phyloP scores from a whole-genome alignment of 306 rosid genomes.

The Trifolium dubium region DNA sequence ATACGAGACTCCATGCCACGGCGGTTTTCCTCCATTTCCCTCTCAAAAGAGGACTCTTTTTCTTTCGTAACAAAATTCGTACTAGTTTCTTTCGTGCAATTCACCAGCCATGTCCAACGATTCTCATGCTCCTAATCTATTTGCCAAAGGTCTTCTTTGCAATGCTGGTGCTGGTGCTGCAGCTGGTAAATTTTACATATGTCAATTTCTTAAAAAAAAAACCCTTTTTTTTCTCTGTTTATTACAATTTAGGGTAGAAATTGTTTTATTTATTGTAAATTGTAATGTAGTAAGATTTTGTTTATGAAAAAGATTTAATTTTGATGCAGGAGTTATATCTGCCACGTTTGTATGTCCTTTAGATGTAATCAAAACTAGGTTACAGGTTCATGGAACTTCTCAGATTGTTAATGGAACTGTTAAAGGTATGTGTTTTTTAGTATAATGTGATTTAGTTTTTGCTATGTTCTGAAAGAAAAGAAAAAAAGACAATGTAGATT shows the following conservation, averaged over 20 bases:
- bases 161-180: constrained; percentile 80
- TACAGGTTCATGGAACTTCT: constrained; percentile 71
- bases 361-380: constrained; percentile 79
- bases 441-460: background rate
- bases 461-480: background rate
- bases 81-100: constrained; percentile 14
- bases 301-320: background rate
- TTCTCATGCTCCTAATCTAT: constrained; percentile 53
- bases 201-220: background rate
- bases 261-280: background rate
- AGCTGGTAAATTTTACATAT: constrained; percentile 50
- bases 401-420: constrained; percentile 49
- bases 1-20: constrained; percentile 58
- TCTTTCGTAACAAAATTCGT: constrained; percentile 22
- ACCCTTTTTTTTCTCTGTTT: background rate
- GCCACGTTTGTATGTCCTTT: constrained; percentile 79
- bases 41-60: constrained; percentile 63
- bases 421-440: constrained; percentile 45
- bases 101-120: constrained; percentile 47
- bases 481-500: constrained; percentile 17
- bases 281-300: background rate
- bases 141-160: constrained; percentile 57
- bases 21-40: constrained; percentile 56
- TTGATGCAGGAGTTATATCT: constrained; percentile 62
- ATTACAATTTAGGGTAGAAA: background rate